Conservation (phyloP, 1,139 yeast species). For the Petasospora rhodanensis region DNA sequence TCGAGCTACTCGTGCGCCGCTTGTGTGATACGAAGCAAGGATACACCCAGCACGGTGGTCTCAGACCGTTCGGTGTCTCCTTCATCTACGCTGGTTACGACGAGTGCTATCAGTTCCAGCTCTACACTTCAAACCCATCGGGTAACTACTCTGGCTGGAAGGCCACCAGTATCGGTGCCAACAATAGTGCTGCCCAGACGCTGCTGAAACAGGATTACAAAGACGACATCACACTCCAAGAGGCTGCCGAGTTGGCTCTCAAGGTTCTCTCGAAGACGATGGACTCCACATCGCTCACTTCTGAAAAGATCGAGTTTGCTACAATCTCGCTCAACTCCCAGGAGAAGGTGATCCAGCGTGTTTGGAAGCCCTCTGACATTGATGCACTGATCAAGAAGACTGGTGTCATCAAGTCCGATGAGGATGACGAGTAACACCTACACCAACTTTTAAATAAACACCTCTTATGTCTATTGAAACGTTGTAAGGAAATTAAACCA, state of each 20-base stretch:
- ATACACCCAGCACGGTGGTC: constrained; percentile 97
- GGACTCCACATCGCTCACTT: constrained; percentile 79
- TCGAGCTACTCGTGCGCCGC: constrained; percentile 82
- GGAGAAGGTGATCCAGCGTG: constrained; percentile 58
- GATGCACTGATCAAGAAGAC: constrained; percentile 67
- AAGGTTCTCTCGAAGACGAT: constrained; percentile 92
- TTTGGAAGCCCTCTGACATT: constrained; percentile 78
- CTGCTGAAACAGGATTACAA: constrained; percentile 91
- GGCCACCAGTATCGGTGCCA: constrained; percentile 96
- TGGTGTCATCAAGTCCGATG: constrained; percentile 58
- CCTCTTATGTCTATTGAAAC: too few species aligned
- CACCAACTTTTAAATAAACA: too few species aligned
- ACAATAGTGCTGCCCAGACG: constrained; percentile 94
- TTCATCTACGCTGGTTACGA: constrained; percentile 92
- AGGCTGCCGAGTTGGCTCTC: constrained; percentile 83
- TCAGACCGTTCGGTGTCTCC: constrained; percentile 97
- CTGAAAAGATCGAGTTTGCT: constrained; percentile 88
- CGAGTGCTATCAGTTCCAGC: constrained; percentile 82
- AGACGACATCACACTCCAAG: constrained; percentile 70
- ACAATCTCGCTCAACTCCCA: constrained; percentile 52
- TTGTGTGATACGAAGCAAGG: constrained; percentile 96
- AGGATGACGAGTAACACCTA: constrained; percentile 44
- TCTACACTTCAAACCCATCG: constrained; percentile 93
- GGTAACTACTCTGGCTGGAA: constrained; percentile 99
- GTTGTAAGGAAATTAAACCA: too few species aligned